A percentile compares a stretch with the other conserved stretches of the same genome.
These are phyloP conservation scores for Ophiostoma perfectum DNA, from an alignment of 2,329 filamentous ascomycete genomes.

Conservation along the genomic window DNA sequence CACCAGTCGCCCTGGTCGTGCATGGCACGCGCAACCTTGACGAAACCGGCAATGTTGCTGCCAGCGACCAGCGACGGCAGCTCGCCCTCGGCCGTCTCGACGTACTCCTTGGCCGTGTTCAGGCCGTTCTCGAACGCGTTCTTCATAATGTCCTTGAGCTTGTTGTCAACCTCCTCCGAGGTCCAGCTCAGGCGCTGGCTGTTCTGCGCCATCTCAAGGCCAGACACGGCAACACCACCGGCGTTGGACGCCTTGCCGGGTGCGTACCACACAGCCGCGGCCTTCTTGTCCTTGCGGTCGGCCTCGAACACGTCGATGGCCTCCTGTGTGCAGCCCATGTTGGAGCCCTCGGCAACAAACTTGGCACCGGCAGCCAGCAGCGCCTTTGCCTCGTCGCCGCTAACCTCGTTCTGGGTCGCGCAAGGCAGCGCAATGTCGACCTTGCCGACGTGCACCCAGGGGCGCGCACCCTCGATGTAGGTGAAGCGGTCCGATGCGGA, in stretches of 20 bases:
- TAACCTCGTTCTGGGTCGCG: constrained; percentile 97
- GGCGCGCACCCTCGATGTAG: constrained; percentile 81
- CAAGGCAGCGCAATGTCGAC: constrained; percentile 89
- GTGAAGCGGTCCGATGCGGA: constrained; percentile 62
- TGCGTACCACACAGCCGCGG: constrained; percentile 80
- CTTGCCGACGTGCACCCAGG: constrained; percentile 84
- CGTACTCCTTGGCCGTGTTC: constrained; percentile 83
- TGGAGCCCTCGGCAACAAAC: constrained; percentile 93
- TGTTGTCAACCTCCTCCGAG: constrained; percentile 78
- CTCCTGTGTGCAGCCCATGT: constrained; percentile 97
- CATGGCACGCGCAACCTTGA: constrained; percentile 94
- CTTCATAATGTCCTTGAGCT: constrained; percentile 94
- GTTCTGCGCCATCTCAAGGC: constrained; percentile 99
- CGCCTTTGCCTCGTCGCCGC: constrained; percentile 77
- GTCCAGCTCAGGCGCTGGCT: constrained; percentile 79
- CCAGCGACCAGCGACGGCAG: constrained; percentile 87
- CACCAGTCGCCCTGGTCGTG: constrained; percentile 96
- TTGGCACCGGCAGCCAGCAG: constrained; percentile 70
- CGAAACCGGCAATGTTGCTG: constrained; percentile 95
- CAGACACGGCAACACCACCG: constrained; percentile 93
- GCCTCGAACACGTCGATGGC: constrained; percentile 91
- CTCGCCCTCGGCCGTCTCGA: constrained; percentile 70
- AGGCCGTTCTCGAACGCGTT: constrained; percentile 85
- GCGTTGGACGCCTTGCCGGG: constrained; percentile 97
- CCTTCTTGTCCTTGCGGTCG: constrained; percentile 62